Conservation (phyloP, 352 stramenopile species). For the Phytopythium cucurbitacearum region DNA sequence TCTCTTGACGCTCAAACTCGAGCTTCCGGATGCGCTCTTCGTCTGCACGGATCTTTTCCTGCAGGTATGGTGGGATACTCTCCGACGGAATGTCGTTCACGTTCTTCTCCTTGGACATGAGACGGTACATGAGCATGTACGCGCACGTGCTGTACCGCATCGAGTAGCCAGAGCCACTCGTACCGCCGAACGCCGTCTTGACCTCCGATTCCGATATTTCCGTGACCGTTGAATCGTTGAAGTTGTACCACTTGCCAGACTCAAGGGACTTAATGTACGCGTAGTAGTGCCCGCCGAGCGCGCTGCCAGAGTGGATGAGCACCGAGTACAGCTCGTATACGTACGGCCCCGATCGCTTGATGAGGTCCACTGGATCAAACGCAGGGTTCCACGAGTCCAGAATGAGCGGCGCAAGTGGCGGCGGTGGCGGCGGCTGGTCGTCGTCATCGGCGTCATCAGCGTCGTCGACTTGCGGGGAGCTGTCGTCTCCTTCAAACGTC, state of each 20-base stretch:
- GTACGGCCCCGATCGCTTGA: slow-evolving; percentile 55
- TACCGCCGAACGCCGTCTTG: slow-evolving; percentile 69
- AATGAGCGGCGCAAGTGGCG: slow-evolving; percentile 2
- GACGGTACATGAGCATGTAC: slow-evolving; percentile 91
- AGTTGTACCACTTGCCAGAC: slow-evolving; percentile 82
- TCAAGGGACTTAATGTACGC: slow-evolving; percentile 91
- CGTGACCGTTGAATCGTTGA: slow-evolving; percentile 83
- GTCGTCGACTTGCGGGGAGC: not conserved
- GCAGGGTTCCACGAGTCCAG: slow-evolving; percentile 67
- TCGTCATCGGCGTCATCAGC: slow-evolving; percentile 12
- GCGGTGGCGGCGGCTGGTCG: not conserved
- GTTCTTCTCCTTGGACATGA: slow-evolving; percentile 65
- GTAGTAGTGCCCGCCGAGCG: slow-evolving; percentile 91
- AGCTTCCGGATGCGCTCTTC: slow-evolving; percentile 50
- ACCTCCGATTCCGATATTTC: slow-evolving; percentile 74
- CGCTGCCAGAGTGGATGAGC: slow-evolving; percentile 91
- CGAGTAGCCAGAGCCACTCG: slow-evolving; percentile 47
- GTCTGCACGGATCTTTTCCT: slow-evolving; percentile 60
- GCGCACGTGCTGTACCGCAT: slow-evolving; percentile 75
- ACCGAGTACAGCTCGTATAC: slow-evolving; percentile 93
- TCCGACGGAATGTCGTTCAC: slow-evolving; percentile 54
- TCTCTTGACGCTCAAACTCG: slow-evolving; percentile 65
- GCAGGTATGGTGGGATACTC: slow-evolving; percentile 62
- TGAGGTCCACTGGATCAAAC: slow-evolving; percentile 64
- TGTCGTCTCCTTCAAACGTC: slow-evolving; percentile 22